phyloP scores from a whole-genome alignment of 345 rosid species.

The Ceriops tagal region DNA sequence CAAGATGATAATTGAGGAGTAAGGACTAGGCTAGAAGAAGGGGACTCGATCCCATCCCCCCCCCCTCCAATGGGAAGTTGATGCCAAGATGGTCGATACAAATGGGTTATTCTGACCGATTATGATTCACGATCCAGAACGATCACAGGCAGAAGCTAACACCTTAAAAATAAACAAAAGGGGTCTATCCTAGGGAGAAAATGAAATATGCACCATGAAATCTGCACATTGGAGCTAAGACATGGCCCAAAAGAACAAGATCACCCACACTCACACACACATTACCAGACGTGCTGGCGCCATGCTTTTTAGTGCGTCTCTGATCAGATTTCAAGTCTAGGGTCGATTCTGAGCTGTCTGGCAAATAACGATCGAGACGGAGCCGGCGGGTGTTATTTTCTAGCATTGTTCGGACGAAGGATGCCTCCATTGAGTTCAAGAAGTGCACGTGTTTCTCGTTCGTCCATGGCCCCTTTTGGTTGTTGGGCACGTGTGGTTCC shows the following conservation, averaged over 20 bases:
- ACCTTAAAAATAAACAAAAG: not conserved
- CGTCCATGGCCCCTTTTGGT: constrained; percentile 34
- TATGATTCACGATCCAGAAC: too few species aligned
- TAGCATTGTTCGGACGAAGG: constrained; percentile 42
- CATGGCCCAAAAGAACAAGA: too few species aligned
- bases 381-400: constrained; percentile 23
- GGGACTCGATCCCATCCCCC: too few species aligned
- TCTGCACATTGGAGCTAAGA: too few species aligned
- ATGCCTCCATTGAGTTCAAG: constrained; percentile 43
- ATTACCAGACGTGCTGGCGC: not conserved
- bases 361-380: constrained; percentile 46
- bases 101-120: too few species aligned
- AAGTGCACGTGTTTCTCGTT: constrained; percentile 45
- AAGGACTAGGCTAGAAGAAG: too few species aligned
- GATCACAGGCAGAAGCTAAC: not conserved
- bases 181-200: not conserved
- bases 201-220: too few species aligned
- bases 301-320: constrained; percentile 15
- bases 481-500: constrained; percentile 4
- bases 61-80: too few species aligned
- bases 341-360: constrained; percentile 48
- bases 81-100: too few species aligned
- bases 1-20: too few species aligned
- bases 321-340: constrained; percentile 30
- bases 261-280: too few species aligned